Evolutionary conservation across 192 early-diverging fungal species (phyloP), one percentile per base, ranked within the genome.

Genomic region (Coemansia sp.): DNA sequence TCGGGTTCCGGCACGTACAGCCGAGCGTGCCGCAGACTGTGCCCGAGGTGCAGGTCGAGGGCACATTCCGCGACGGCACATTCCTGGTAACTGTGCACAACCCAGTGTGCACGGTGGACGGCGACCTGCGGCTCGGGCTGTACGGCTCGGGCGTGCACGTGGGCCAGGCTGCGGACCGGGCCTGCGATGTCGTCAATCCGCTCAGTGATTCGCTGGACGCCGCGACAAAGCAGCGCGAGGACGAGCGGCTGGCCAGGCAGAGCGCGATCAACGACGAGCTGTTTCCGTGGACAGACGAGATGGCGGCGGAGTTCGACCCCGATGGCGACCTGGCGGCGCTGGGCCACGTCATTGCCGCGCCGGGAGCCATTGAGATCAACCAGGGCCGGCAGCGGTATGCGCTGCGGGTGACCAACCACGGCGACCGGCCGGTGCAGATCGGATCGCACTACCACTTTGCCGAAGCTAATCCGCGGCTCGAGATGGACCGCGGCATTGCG

Each of bases 371-470:
- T 42, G 70, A 75, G 28, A 81, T 98, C 58, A 96, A 95, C 74
- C 80, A 85, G 64, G 91, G 91, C 15, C 84, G 95, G 21, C 62
- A 71, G 63, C 85, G 94, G 4, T 59, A 84, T 46, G 66, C 81
- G 2, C 56, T 98, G 26, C 84, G 78, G 3, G 94, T 98, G 15
- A 93, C 88, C 12, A 98, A 98, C 82, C 86, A 88, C 55, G 96
- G 96, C 2, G 96, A 98, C 72, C 84, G 96, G 23, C 93, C 96
- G 5, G 87, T 98, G 59, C 91, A 97, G 81, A 88, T 98, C 42
- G 96, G 96, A 11, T 94, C 92, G 5, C 96, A 98, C 81, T 98
- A 90, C 74, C 96, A 98, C 66, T 93, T 98, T 68, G 93, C 96
- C 57, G 96, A 98, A 75, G 84, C 90, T 36, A 98, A 98, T 71